These are phyloP conservation scores for Rostrohypoxylon terebratum DNA, from an alignment of 495 filamentous ascomycete species.

Conservation along the genomic window DNA sequence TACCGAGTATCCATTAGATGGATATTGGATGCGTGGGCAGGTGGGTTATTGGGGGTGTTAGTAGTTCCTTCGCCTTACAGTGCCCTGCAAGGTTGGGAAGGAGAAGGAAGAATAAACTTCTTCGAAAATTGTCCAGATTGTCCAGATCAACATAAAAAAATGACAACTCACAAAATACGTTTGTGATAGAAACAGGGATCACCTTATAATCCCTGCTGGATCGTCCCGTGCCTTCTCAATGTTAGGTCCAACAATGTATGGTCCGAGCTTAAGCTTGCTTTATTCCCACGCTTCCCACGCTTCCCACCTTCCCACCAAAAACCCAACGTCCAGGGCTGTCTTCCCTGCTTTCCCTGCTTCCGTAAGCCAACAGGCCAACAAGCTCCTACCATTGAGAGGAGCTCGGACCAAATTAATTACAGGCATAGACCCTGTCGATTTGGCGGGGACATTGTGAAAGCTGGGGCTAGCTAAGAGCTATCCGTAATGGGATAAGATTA, in stretches of 20 bases:
- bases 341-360: neutral
- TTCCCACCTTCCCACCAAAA: neutral
- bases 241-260: slow-evolving; percentile 29
- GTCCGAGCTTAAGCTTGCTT: slow-evolving; percentile 33
- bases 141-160: slow-evolving; percentile 35
- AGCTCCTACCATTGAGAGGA: neutral
- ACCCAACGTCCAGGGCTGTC: neutral
- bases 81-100: slow-evolving; percentile 2
- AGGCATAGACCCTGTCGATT: slow-evolving; percentile 7
- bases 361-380: too few relatives aligned
- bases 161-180: slow-evolving; percentile 41
- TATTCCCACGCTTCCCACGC: neutral
- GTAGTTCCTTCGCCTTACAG: neutral
- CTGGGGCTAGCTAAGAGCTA: neutral
- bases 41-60: neutral
- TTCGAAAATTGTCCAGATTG: slow-evolving; percentile 20
- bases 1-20: too few relatives aligned
- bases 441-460: slow-evolving; percentile 6
- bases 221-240: slow-evolving; percentile 41
- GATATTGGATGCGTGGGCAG: neutral
- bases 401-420: slow-evolving; percentile 15
- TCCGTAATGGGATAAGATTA: slow-evolving; percentile 14
- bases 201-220: slow-evolving; percentile 34
- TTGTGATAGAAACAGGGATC: slow-evolving; percentile 41
- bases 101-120: slow-evolving; percentile 15